Evolutionary conservation across 2,329 filamentous ascomycete genomes (phyloP).

Genomic region (Mariannaea elegans): DNA sequence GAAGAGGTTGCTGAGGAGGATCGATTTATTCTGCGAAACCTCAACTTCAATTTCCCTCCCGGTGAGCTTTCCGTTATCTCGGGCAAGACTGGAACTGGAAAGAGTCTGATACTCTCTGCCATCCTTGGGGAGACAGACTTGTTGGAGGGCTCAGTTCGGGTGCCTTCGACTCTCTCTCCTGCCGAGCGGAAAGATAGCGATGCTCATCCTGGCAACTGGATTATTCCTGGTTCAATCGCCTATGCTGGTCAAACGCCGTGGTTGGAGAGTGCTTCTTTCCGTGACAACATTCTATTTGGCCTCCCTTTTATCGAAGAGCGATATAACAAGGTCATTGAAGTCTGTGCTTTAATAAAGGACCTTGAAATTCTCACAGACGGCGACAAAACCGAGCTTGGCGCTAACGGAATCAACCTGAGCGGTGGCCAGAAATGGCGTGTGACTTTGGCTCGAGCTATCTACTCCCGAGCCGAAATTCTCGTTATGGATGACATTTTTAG

Average conservation of each 20-base stretch:
- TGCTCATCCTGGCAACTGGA: conserved; percentile 73
- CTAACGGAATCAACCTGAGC: conserved; percentile 84
- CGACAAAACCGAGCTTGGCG: conserved; percentile 82
- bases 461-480: conserved; percentile 79
- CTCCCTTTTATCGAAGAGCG: conserved; percentile 74
- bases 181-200: conserved; percentile 67
- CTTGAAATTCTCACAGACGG: conserved; percentile 79
- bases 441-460: conserved; percentile 81
- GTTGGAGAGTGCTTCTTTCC: conserved; percentile 84
- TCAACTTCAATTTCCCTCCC: conserved; percentile 73
- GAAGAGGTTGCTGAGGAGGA: conserved; percentile 64
- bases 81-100: conserved; percentile 80
- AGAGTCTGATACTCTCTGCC: conserved; percentile 77
- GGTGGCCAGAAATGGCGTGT: conserved; percentile 87
- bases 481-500: conserved; percentile 87
- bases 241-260: conserved; percentile 84
- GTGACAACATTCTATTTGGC: conserved; percentile 82
- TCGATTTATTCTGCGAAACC: conserved; percentile 70
- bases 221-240: conserved; percentile 73
- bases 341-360: conserved; percentile 80
- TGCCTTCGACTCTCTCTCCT: conserved; percentile 59
- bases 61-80: conserved; percentile 78
- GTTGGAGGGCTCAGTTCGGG: conserved; percentile 67
- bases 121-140: conserved; percentile 81
- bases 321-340: conserved; percentile 74